A percentile compares a stretch with the other conserved stretches of the same genome.
phyloP scores from a whole-genome alignment of 306 rosid species.

The Bauhinia variegata region DNA sequence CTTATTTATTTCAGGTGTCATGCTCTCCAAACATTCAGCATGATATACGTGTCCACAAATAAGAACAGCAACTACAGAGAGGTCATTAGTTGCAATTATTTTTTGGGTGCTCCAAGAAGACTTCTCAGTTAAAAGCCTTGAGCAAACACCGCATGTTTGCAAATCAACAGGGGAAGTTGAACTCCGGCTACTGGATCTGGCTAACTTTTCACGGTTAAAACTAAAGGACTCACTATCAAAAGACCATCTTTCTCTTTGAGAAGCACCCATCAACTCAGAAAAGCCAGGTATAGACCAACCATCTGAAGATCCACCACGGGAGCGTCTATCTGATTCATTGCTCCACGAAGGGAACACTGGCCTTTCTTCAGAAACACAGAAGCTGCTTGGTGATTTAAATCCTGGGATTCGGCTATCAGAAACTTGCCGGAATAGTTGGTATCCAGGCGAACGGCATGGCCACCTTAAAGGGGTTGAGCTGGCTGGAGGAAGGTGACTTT shows the following conservation, averaged over 20 bases:
- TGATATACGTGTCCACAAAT: slow-evolving; percentile 87
- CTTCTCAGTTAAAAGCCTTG: slow-evolving; percentile 59
- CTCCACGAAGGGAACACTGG: slow-evolving; percentile 56
- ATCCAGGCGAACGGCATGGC: slow-evolving; percentile 66
- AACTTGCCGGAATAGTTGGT: slow-evolving; percentile 58
- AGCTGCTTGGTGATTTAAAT: slow-evolving; percentile 62
- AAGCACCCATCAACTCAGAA: slow-evolving; percentile 72
- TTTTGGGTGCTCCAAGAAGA: slow-evolving; percentile 65
- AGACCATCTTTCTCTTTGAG: slow-evolving; percentile 81
- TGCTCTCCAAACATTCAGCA: slow-evolving; percentile 84
- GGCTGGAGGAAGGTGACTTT: slow-evolving; percentile 58
- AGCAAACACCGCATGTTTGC: slow-evolving; percentile 68
- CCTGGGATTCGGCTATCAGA: slow-evolving; percentile 66
- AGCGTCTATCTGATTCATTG: slow-evolving; percentile 62
- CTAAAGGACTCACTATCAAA: slow-evolving; percentile 79
- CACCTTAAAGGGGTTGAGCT: slow-evolving; percentile 58
- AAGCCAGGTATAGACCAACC: slow-evolving; percentile 88
- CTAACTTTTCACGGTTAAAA: slow-evolving; percentile 61
- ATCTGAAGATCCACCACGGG: slow-evolving; percentile 75
- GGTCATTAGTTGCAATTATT: slow-evolving; percentile 55
- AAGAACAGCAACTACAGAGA: slow-evolving; percentile 77
- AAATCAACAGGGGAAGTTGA: slow-evolving; percentile 65
- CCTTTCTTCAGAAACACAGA: slow-evolving; percentile 65
- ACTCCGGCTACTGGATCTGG: slow-evolving; percentile 59
- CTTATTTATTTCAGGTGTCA: slow-evolving; percentile 77